These are phyloP conservation scores for Kazachstania bromeliacearum DNA, from an alignment of 805 yeast species.

Conservation along the genomic window DNA sequence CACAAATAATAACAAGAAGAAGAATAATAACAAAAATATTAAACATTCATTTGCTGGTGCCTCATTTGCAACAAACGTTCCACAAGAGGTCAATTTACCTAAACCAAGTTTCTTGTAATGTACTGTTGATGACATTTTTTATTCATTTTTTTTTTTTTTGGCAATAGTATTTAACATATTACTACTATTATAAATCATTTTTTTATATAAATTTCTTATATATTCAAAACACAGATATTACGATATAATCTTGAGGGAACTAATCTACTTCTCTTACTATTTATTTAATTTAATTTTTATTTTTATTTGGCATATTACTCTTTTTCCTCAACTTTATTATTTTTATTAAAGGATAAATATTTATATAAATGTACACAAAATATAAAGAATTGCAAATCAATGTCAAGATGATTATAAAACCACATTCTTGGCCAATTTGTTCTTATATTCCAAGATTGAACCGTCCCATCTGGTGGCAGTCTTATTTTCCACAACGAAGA, in stretches of 20 bases:
- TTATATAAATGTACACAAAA: too few species aligned
- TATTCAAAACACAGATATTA: too few species aligned
- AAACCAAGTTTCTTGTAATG: constrained; percentile 24
- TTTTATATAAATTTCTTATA: too few species aligned
- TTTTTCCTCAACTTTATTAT: background rate
- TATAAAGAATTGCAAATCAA: background rate
- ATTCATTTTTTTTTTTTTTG: background rate
- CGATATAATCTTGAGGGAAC: too few species aligned
- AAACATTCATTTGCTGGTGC: constrained; percentile 27
- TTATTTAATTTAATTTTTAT: background rate
- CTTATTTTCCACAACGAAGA: constrained; percentile 90
- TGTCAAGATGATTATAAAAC: constrained; percentile 40
- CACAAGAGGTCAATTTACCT: constrained; percentile 26
- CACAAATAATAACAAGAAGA: background rate
- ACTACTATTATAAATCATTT: too few species aligned
- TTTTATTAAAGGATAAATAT: background rate
- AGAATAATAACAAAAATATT: constrained; percentile 1
- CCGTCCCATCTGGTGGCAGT: constrained; percentile 97
- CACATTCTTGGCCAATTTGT: constrained; percentile 85
- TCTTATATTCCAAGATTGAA: constrained; percentile 81
- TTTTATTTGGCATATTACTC: background rate
- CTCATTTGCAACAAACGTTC: constrained; percentile 27
- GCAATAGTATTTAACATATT: too few species aligned
- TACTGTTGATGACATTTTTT: background rate
- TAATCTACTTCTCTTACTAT: too few species aligned